Base-by-base conservation (phyloP, 495 filamentous ascomycete species). In the Aspergillus nanangensis region DNA sequence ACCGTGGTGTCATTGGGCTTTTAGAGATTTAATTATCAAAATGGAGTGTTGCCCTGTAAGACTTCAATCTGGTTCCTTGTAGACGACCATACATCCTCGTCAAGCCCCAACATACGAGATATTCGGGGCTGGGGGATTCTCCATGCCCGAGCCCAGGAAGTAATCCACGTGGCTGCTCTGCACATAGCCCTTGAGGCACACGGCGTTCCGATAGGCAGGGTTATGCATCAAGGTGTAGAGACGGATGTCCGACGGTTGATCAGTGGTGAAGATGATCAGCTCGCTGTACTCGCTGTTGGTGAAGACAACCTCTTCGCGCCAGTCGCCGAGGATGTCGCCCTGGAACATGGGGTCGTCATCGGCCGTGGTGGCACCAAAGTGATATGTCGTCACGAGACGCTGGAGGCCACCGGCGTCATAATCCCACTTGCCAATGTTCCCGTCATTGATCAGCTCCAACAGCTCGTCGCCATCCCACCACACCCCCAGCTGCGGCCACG, bases 221-320 rank as follows among this genome's bases (percentile, higher is more conserved):
- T 48, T 48, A 23, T 48, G 45, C 18, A 19, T n/a, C 8, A 48
- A 25, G 8, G 45, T 41, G n/a, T 48, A 48, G 5, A 48, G 11
- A 8, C 45, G 22, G 9, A 41, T 15, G 13, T 48, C 45, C 10
- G 24, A 20, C 4, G 36, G 37, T 14, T 41, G 14, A 19, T 48
- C 29, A 11, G 45, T 48, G 10, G 45, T 48, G 21, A 48, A 48
- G 18, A 48, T 41, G 25, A 48, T 11, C 25, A 48, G 22, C 24
- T 48, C 45, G 11, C n/a, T 21, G 17, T 41, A 34, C 9, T 40
- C 37, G 5, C 25, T 29, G 19, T 41, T 41, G n/a, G 29, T 40
- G 8, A 35, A 8, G 3, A 48, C 18, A 3, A 48, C 11, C 23
- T 46, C 44, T 22, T 46, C 44, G 34, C 44, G 44, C 44, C 44